A percentile compares a stretch with the other conserved stretches of the same genome.
phyloP scores from a whole-genome alignment of 1,284 basidiomycete genomes.

The Ustilago nuda region DNA sequence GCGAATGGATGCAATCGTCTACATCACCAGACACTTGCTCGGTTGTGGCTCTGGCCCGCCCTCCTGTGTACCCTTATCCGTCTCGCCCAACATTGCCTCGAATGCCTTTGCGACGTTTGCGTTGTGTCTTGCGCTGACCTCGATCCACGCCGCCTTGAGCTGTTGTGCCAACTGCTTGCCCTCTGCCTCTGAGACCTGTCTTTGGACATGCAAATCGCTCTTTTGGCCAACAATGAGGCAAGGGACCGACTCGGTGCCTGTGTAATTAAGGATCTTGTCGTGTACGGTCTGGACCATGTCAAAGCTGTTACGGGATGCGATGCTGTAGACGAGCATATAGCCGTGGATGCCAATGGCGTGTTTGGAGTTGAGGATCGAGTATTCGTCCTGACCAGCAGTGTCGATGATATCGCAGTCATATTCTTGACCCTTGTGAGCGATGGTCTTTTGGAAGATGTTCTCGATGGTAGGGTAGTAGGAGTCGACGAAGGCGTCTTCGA shows the following conservation, averaged over 20 bases:
- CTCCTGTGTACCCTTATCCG: constrained; percentile 58
- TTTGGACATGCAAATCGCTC: constrained; percentile 81
- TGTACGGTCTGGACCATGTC: constrained; percentile 95
- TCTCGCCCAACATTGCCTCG: constrained; percentile 66
- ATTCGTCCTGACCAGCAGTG: constrained; percentile 94
- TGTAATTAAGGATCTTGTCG: constrained; percentile 97
- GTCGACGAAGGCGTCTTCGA: constrained; percentile 74
- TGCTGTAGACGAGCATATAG: constrained; percentile 92
- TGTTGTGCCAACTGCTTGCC: constrained; percentile 64
- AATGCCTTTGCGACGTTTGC: constrained; percentile 68
- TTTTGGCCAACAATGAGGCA: constrained; percentile 98
- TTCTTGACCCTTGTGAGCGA: constrained; percentile 84
- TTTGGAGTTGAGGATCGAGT: constrained; percentile 82
- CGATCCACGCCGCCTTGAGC: constrained; percentile 66
- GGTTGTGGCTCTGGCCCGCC: constrained; percentile 63
- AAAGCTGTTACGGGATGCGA: constrained; percentile 90
- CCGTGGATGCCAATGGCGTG: constrained; percentile 86
- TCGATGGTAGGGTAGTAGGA: constrained; percentile 96
- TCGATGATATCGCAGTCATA: constrained; percentile 98
- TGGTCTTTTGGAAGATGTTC: constrained; percentile 83
- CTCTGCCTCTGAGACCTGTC: constrained; percentile 70
- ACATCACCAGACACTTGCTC: constrained; percentile 66
- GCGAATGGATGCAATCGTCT: neutral
- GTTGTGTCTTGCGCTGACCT: constrained; percentile 67
- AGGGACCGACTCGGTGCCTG: constrained; percentile 87